Evolutionary conservation across 495 filamentous ascomycete species (phyloP), one percentile per base, ranked within the genome.

Genomic region (Neurospora pannonica): DNA sequence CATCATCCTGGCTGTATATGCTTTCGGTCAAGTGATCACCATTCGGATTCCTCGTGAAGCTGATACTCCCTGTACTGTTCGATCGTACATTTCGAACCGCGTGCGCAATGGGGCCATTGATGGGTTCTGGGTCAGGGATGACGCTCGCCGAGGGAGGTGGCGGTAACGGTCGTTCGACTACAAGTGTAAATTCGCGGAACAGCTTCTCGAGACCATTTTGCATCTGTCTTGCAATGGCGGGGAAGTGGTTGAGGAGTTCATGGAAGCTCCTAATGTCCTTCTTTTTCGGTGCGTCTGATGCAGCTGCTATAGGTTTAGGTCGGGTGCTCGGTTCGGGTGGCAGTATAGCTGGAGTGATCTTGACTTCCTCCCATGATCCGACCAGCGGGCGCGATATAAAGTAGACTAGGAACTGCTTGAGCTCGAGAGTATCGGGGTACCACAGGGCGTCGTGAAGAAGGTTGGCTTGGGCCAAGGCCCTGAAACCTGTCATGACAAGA

Each of bases 191-290:
- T 74, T 97, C 94, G 70, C 90, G 91, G 77, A 98, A 98, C 48
- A 99, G 81, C 81, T 92, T 89, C 80, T 98, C 94, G 24, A 99
- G 83, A 0, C 97, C 97, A 2, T 91, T 89, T 78, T 97, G 93
- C 95, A 98, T 97, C 83, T 98, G 97, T 74, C 93, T 88, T 39
- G 96, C 95, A 76, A 99, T 99, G 88, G 97, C 94, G 13, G 97
- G 97, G 74, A 98, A 99, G 74, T 94, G 88, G 74, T 94, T 93
- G 46, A 99, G 87, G 62, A 99, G 86, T 73, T 98, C 96, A 71
- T 92, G 92, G 81, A 99, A 98, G 3, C 88, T 91, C 80, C 90
- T 93, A 75, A 99, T 91, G 76, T 97, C 92, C 81, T 97, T 97
- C 83, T 97, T 97, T 38, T 87, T 88, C 24, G 88, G 89, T 34